Evolutionary conservation across 2,329 filamentous ascomycete species (phyloP).

Genomic region (Penicillium sp.): DNA sequence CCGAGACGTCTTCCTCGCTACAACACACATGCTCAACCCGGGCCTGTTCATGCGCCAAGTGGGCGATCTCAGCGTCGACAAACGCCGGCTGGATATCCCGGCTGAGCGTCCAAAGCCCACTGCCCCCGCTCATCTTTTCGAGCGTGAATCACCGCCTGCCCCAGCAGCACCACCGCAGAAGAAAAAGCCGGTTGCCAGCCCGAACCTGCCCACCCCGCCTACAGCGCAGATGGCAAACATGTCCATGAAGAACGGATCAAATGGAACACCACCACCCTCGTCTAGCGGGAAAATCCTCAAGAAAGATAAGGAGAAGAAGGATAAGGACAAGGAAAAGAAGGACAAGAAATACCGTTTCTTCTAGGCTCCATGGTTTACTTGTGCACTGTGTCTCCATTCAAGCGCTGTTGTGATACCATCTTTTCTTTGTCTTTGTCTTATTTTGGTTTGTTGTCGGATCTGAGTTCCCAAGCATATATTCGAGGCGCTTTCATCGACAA

Average conservation of each 20-base stretch:
- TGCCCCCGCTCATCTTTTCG: constrained; percentile 83
- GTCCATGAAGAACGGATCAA: constrained; percentile 36
- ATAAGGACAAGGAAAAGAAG: constrained; percentile 4
- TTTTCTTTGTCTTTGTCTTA: constrained; percentile 13
- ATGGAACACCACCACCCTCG: constrained; percentile 23
- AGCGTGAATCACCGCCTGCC: constrained; percentile 61
- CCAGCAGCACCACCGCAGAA: constrained; percentile 42
- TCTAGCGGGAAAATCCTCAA: constrained; percentile 35
- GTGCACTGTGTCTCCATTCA: constrained; percentile 18
- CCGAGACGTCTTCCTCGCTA: constrained; percentile 83
- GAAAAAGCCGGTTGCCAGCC: constrained; percentile 18
- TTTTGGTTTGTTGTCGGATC: constrained; percentile 10
- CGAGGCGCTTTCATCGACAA: constrained; percentile 10
- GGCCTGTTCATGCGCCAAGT: constrained; percentile 80
- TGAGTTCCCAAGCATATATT: constrained; percentile 12
- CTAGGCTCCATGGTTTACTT: constrained; percentile 18
- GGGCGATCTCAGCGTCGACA: constrained; percentile 73
- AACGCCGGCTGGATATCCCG: constrained; percentile 75
- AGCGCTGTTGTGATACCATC: constrained; percentile 39
- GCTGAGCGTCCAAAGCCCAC: constrained; percentile 76
- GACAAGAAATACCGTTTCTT: constrained; percentile 57
- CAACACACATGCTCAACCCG: constrained; percentile 90
- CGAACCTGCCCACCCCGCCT: constrained; percentile 30
- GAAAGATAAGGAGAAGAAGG: constrained; percentile 36
- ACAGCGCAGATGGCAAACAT: constrained; percentile 37